Conservation (phyloP, 768 basidiomycete genomes). For the Suillus spraguei region DNA sequence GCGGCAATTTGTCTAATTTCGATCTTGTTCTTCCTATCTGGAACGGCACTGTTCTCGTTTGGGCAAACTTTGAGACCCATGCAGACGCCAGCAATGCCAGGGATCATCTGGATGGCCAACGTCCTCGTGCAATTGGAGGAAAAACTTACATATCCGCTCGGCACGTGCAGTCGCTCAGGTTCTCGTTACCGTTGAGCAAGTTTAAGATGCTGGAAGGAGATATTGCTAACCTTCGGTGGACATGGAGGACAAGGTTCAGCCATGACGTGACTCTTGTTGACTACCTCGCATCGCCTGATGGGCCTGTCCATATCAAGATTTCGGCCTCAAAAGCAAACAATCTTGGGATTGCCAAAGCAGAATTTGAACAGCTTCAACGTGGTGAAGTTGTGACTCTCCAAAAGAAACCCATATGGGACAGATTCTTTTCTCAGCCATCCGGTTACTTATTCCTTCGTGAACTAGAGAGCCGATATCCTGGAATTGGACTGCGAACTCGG, state of each 20-base stretch:
- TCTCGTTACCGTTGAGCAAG: slow-evolving; percentile 39
- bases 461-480: slow-evolving; percentile 41
- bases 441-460: slow-evolving; percentile 49
- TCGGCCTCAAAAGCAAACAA: slow-evolving; percentile 51
- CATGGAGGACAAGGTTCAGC: slow-evolving; percentile 34
- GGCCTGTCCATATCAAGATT: slow-evolving; percentile 45
- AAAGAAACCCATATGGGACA: slow-evolving; percentile 64
- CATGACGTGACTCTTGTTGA: slow-evolving; percentile 31
- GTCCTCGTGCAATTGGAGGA: slow-evolving; percentile 44
- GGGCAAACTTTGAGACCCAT: slow-evolving; percentile 56
- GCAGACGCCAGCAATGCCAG: slow-evolving; percentile 55
- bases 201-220: slow-evolving; percentile 47
- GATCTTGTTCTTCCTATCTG: slow-evolving; percentile 54
- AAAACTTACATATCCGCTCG: slow-evolving; percentile 49
- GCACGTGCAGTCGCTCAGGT: slow-evolving; percentile 56
- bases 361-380: slow-evolving; percentile 61
- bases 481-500: slow-evolving; percentile 43
- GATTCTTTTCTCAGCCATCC: slow-evolving; percentile 49
- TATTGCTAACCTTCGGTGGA: slow-evolving; percentile 45
- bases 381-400: slow-evolving; percentile 60
- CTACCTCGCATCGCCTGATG: slow-evolving; percentile 1
- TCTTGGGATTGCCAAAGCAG: slow-evolving; percentile 56
- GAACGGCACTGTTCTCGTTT: slow-evolving; percentile 51
- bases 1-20: slow-evolving; percentile 43
- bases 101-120: slow-evolving; percentile 46